Base-by-base conservation (phyloP, 306 rosid genomes). In the Prunus mira region DNA sequence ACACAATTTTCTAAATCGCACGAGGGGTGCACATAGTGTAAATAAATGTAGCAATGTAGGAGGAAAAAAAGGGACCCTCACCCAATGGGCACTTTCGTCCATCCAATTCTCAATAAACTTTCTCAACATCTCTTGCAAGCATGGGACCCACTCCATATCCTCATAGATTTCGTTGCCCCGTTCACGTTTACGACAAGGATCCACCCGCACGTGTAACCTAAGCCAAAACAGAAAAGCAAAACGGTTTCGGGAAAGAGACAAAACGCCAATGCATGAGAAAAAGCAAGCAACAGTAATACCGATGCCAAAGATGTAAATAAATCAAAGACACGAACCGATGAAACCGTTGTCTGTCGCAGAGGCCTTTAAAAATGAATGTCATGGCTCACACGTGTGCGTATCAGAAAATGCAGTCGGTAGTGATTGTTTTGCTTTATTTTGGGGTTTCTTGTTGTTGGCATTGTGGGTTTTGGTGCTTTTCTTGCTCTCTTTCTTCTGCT, bases 191-290 rank as follows among this genome's bases (percentile, higher is more conserved):
- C 58, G 24, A 67, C 61, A 45, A 17, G 34, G 76, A 69, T 63
- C 28, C 32, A 69, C 6, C 64, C 73, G 65, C 84, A 80, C 83
- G 83, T 80, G 80, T 63, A 65, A 64, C 11, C 15, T 14, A 66
- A 18, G 15, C 76, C 63, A 47, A n/a, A 65, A 65, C 18, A 7
- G 19, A 72, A 64, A 51, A 41, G 55, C 83, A 52, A 80, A 81
- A 81, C 57, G 64, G 74, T 65, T 50, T 71, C 12, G 38, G 52
- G n/a, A 56, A 76, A 56, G 24, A 55, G 77, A 64, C 84, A 71
- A 81, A 71, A 76, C 60, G 72, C 46, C 17, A 9, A 56, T 63
- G 62, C 78, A 74, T 49, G 78, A 12, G 27, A 28, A 60, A 76
- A 55, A 67, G 66, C 41, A 17, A 45, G 58, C 9, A 18, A 18